Evolutionary conservation across 768 basidiomycete genomes (phyloP).

Genomic region (Melanogaster broomeanus): DNA sequence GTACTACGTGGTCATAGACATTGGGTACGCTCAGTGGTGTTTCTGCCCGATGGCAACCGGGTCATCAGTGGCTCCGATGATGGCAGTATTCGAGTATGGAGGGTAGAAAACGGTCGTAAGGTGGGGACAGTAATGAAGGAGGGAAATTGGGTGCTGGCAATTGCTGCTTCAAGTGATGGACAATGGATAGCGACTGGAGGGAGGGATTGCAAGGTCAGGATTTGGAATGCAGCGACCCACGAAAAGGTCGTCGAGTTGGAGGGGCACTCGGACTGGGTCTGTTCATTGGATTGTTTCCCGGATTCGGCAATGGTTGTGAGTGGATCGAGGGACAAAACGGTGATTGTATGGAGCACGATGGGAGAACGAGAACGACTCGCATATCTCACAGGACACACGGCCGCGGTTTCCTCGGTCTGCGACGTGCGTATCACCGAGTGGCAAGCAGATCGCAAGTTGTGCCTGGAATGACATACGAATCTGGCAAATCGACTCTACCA

Average conservation of each 20-base stretch:
- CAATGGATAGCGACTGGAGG: too few relatives aligned
- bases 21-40: conserved; percentile 7
- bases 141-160: too few relatives aligned
- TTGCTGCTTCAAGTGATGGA: too few relatives aligned
- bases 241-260: neutral
- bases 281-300: neutral
- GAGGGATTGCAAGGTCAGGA: neutral
- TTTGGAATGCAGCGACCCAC: neutral
- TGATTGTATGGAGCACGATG: conserved; percentile 2
- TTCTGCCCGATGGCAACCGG: conserved; percentile 9
- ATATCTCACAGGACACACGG: neutral
- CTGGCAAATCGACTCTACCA: neutral
- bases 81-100: conserved; percentile 11
- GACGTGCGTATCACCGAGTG: conserved; percentile 5
- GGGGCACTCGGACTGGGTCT: neutral
- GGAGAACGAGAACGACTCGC: conserved; percentile 1
- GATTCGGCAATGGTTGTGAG: neutral
- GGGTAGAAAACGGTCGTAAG: neutral
- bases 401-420: neutral
- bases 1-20: neutral
- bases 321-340: neutral
- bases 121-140: neutral
- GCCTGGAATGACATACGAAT: neutral
- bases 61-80: conserved; percentile 5
- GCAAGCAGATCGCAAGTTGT: neutral